Conservation (phyloP, 2,329 filamentous ascomycete species). For the Aschersonia sp. region DNA sequence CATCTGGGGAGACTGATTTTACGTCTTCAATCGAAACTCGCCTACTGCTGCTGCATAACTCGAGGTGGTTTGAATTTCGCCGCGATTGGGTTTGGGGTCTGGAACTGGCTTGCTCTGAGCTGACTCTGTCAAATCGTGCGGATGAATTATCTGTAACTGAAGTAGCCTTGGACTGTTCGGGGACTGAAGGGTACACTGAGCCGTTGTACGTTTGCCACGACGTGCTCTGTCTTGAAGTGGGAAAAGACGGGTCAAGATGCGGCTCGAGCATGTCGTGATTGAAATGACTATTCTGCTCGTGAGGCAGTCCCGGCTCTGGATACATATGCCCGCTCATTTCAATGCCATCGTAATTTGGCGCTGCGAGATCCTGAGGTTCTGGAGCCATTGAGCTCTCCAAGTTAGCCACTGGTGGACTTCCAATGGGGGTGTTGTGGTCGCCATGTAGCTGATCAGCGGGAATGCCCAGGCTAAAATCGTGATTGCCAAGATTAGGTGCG, state of each 20-base stretch:
- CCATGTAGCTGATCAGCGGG: background rate
- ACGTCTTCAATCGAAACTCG: no score
- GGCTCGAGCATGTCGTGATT: background rate
- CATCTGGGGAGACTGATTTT: background rate
- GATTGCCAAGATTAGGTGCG: background rate
- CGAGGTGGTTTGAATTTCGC: background rate
- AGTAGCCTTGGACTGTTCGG: background rate
- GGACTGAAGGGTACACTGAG: background rate
- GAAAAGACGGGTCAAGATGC: background rate
- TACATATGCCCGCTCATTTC: background rate
- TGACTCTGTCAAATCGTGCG: background rate
- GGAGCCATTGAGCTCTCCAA: background rate
- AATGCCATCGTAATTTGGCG: background rate
- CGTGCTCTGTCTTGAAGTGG: background rate
- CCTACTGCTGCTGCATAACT: background rate
- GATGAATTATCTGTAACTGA: conserved; percentile 1
- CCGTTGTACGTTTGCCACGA: background rate
- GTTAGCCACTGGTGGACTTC: background rate
- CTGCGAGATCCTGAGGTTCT: background rate
- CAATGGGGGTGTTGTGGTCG: background rate
- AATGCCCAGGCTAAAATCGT: conserved; percentile 1
- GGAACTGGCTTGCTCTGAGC: background rate
- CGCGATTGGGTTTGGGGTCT: background rate
- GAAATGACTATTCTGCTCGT: conserved; percentile 6
- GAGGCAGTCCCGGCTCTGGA: background rate